Conservation (phyloP, 805 yeast species). For the Candida parachauliodes region DNA sequence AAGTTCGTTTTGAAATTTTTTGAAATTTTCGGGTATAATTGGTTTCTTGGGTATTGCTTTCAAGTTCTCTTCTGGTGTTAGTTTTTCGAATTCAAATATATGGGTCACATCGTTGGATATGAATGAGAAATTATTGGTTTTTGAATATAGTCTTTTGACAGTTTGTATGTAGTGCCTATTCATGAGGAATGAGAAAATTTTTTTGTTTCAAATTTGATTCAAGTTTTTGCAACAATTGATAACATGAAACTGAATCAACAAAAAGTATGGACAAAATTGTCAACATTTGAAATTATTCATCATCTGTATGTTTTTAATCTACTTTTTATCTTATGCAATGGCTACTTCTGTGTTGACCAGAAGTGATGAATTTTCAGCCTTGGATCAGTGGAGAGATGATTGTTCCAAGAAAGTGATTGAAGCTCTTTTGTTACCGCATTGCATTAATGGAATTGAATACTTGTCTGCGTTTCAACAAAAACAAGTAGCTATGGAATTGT, state of each 20-base stretch:
- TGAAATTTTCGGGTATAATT: conserved; percentile 8
- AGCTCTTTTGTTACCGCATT: conserved; percentile 33
- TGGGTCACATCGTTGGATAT: conserved; percentile 25
- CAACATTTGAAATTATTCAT: no score
- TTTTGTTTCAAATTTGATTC: no score
- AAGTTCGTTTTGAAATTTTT: conserved; percentile 24
- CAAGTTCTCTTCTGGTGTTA: conserved; percentile 25
- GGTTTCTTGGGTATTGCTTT: conserved; percentile 35
- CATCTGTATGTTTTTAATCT: conserved; percentile 20
- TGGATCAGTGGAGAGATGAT: conserved; percentile 6
- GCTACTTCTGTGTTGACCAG: conserved; percentile 9
- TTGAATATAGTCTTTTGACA: background rate
- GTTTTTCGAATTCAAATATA: conserved; percentile 25
- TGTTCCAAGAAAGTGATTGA: conserved; percentile 31
- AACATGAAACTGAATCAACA: no score
- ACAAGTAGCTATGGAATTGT: conserved; percentile 44
- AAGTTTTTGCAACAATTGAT: no score
- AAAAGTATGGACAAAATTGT: no score
- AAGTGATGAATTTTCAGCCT: background rate
- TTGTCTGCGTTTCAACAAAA: conserved; percentile 27
- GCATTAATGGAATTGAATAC: conserved; percentile 40
- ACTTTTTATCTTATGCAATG: conserved; percentile 14
- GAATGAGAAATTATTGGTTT: conserved; percentile 16
- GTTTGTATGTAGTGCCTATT: conserved; percentile 2
- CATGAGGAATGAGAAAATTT: no score